Base-by-base conservation (phyloP, 202 grass and related monocot genomes). In the Eragrostis tef region DNA sequence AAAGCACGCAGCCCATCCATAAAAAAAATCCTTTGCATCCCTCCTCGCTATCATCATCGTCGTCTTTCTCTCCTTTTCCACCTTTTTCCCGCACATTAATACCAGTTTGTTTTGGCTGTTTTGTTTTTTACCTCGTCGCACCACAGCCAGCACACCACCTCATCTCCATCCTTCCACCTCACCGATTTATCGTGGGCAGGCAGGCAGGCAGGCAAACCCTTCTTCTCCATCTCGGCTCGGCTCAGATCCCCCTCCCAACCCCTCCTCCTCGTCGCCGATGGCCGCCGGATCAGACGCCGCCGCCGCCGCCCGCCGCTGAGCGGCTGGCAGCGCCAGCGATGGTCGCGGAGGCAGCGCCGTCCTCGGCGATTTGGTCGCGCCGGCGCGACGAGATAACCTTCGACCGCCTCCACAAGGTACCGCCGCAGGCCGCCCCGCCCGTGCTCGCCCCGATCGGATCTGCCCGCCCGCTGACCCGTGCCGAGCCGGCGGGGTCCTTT, bases 351-450 rank as follows among this genome's bases (percentile, higher is more conserved):
- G 76, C 81, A 19, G 22, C 63, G 52, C 52, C 62, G 29, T 43
- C 62, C 6, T 54, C 83, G 59, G 88, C 88, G 84, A 97, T 97
- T 86, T 97, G 94, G 94, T 93, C 91, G 71, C 83, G 71, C 67
- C 83, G 86, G 47, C 87, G 88, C 64, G 91, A 93, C 29, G 86
- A 91, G 58, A 88, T 93, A 86, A 88, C 94, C 67, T 87, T 93
- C 86, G 94, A 97, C 83, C 90, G 84, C 77, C 88, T 97, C 26
- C 90, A 89, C 71, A 97, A 91, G 91, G 94, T 97, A 89, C 64
- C 14, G 39, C 65, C 4, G 65, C 67, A 39, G 19, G 46, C 43
- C 14, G 43, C 67, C 67, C 42, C 15, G 47, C 74, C 48, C 34
- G 78, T 26, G 61, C 60, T 82, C 15, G 60, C 45, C 70, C 89